Conservation (phyloP, 1,284 basidiomycete species). For the Retiboletus flavoniger region DNA sequence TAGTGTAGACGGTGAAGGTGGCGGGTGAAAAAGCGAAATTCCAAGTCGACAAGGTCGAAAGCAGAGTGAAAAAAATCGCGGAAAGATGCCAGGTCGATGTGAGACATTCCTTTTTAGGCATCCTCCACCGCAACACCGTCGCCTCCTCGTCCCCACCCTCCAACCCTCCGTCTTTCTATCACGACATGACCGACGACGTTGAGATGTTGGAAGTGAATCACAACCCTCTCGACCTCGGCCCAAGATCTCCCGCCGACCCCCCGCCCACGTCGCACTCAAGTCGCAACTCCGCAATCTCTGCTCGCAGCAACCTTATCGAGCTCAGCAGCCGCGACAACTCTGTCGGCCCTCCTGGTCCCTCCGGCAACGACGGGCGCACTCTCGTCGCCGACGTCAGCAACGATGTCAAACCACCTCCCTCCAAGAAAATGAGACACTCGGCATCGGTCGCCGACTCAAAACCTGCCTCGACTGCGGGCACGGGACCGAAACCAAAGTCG, state of each 20-base stretch:
- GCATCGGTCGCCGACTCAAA: constrained; percentile 26
- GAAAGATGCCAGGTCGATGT: constrained; percentile 27
- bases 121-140: constrained; percentile 32
- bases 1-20: neutral
- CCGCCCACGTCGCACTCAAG: constrained; percentile 12
- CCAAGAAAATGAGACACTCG: constrained; percentile 31
- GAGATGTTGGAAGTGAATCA: constrained; percentile 25
- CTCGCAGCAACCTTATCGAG: constrained; percentile 27
- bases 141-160: constrained; percentile 31
- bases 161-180: neutral
- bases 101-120: constrained; percentile 40
- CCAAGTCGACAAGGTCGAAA: constrained; percentile 25
- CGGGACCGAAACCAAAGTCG: constrained; percentile 36
- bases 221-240: neutral
- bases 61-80: constrained; percentile 24
- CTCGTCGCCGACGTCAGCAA: constrained; percentile 14
- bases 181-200: constrained; percentile 31
- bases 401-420: constrained; percentile 33
- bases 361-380: constrained; percentile 15
- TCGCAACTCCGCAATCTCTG: constrained; percentile 20
- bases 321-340: constrained; percentile 34
- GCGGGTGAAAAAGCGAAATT: constrained; percentile 23
- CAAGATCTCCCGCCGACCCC: constrained; percentile 10
- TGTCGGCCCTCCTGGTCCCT: constrained; percentile 6
- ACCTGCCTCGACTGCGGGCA: constrained; percentile 31